Conservation (phyloP, 495 filamentous ascomycete species). For the Penicillium silybi region DNA sequence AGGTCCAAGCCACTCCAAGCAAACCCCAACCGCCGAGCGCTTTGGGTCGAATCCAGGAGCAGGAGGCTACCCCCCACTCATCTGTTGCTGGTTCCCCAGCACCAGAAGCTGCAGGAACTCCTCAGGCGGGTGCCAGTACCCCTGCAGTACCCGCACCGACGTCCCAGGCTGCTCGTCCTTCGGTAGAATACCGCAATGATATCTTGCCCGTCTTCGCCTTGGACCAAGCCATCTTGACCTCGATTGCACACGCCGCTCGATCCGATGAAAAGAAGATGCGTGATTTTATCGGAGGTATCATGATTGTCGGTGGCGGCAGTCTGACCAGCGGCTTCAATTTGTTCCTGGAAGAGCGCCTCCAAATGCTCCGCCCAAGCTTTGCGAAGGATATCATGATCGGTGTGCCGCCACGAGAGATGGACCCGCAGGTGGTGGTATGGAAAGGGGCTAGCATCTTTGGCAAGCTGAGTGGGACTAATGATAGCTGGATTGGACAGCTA, state of each 20-base stretch:
- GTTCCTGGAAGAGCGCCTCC: conserved; percentile 77
- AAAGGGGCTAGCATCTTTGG: conserved; percentile 97
- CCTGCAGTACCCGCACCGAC: conserved; percentile 24
- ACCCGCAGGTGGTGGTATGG: conserved; percentile 93
- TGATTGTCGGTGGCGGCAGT: conserved; percentile 89
- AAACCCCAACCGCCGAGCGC: conserved; percentile 39
- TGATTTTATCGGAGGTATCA: conserved; percentile 90
- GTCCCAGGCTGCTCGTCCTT: conserved; percentile 31
- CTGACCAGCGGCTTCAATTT: conserved; percentile 71
- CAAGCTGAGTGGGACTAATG: conserved; percentile 80
- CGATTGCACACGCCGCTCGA: conserved; percentile 79
- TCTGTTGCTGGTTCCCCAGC: conserved; percentile 83
- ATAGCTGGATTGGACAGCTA: conserved; percentile 83
- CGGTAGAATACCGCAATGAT: conserved; percentile 68
- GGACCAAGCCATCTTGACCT: conserved; percentile 83
- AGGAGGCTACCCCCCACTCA: conserved; percentile 69
- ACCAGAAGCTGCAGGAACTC: conserved; percentile 67
- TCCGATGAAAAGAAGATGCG: conserved; percentile 88
- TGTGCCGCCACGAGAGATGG: conserved; percentile 82
- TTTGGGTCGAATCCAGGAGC: conserved; percentile 48
- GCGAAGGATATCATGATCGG: conserved; percentile 84
- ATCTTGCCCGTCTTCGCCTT: conserved; percentile 78
- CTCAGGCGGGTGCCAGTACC: conserved; percentile 51
- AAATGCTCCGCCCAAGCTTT: conserved; percentile 62
- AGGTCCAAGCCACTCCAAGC: conserved; percentile 39